A percentile compares a stretch with the other conserved stretches of the same genome.
Conservation (phyloP, 2,329 filamentous ascomycete species). For the Claviceps purpurea region DNA sequence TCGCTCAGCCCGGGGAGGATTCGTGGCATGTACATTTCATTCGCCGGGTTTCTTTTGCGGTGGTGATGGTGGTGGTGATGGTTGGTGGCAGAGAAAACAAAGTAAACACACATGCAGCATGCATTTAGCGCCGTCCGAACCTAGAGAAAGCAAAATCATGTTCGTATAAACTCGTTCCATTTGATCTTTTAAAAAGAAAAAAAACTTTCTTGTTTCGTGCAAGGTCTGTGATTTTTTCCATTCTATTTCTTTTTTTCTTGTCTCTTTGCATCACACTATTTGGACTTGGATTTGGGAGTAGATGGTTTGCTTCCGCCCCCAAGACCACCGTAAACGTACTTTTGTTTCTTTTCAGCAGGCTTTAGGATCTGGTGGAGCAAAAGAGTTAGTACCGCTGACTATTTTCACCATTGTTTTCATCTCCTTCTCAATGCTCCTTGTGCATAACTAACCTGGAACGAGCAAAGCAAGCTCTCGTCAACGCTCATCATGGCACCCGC, state of each 20-base stretch:
- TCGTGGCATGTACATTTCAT: no score
- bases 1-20: no score
- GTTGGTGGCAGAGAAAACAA: no score
- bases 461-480: constrained; percentile 94
- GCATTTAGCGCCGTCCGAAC: constrained; percentile 82
- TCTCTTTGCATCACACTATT: constrained; percentile 6
- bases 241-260: neutral
- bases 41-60: no score
- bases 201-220: no score
- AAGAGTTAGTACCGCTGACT: neutral
- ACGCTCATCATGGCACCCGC: constrained; percentile 99
- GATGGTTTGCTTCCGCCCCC: constrained; percentile 32
- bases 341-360: constrained; percentile 99
- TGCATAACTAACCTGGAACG: constrained; percentile 66
- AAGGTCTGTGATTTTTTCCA: neutral
- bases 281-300: constrained; percentile 13
- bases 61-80: no score
- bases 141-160: constrained; percentile 57
- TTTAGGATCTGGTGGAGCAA: constrained; percentile 74
- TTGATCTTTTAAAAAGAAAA: neutral
- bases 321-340: constrained; percentile 78
- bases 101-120: neutral
- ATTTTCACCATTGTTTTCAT: neutral
- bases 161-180: constrained; percentile 40
- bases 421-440: neutral